A percentile compares a stretch with the other conserved stretches of the same genome.
phyloP scores from a whole-genome alignment of 2,329 filamentous ascomycete species.

The Alternaria incomplexa region DNA sequence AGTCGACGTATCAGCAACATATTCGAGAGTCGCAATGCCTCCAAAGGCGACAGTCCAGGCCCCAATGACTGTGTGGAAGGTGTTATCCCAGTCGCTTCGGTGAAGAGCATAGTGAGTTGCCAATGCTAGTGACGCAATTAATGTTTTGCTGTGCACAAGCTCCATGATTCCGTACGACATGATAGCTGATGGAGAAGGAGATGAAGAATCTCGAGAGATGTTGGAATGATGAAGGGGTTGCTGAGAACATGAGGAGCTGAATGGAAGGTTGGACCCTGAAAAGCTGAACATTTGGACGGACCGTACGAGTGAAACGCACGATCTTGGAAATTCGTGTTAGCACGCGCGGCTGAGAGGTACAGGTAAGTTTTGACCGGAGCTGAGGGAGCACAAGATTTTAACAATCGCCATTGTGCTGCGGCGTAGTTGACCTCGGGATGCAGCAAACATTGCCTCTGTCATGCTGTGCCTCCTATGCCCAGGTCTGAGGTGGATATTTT shows the following conservation, averaged over 20 bases:
- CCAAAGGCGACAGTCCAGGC: slow-evolving; percentile 24
- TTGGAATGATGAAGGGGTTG: neutral
- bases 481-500: neutral
- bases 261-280: neutral
- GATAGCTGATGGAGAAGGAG: neutral
- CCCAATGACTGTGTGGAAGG: slow-evolving; percentile 17
- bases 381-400: neutral
- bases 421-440: neutral
- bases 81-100: slow-evolving; percentile 33
- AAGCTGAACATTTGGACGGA: neutral
- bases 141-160: slow-evolving; percentile 26
- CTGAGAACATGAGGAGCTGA: neutral
- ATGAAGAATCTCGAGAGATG: neutral
- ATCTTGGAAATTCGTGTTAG: neutral
- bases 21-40: slow-evolving; percentile 23
- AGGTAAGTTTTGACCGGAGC: neutral
- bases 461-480: neutral
- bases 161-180: neutral
- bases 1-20: slow-evolving; percentile 14
- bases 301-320: neutral
- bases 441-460: neutral
- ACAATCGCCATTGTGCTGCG: neutral
- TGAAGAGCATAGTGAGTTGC: slow-evolving; percentile 30
- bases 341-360: neutral
- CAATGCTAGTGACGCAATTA: slow-evolving; percentile 29